phyloP scores from a whole-genome alignment of 345 rosid species.

The Durio zibethinus region DNA sequence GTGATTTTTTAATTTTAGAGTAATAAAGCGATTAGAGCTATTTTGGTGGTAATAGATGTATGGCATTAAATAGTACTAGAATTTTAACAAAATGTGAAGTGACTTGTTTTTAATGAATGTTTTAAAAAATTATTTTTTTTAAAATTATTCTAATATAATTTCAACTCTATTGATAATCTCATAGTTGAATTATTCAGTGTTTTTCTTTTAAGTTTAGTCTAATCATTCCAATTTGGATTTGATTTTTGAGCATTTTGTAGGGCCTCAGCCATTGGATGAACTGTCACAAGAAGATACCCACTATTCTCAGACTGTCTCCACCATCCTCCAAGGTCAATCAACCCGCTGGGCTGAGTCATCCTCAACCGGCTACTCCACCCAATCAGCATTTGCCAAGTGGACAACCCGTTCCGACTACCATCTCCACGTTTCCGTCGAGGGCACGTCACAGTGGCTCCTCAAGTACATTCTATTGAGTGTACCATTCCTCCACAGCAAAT shows the following conservation, averaged over 20 bases:
- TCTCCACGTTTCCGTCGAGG: conserved; percentile 34
- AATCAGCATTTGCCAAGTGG: conserved; percentile 81
- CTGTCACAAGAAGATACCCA: conserved; percentile 61
- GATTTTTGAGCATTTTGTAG: conserved; percentile 19
- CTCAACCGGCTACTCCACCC: conserved; percentile 38
- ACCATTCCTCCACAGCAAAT: conserved; percentile 65
- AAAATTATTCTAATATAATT: too few relatives aligned
- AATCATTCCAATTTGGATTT: not conserved
- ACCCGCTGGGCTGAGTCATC: conserved; percentile 48
- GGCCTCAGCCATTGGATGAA: conserved; percentile 41
- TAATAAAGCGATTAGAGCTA: too few relatives aligned
- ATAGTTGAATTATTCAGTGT: not conserved
- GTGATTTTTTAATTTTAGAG: too few relatives aligned
- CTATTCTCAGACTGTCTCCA: conserved; percentile 87
- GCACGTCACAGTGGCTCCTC: conserved; percentile 73
- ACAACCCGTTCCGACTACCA: conserved; percentile 32
- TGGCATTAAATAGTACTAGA: too few relatives aligned
- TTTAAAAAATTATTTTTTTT: too few relatives aligned
- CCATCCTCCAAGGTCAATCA: conserved; percentile 64
- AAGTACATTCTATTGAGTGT: conserved; percentile 74
- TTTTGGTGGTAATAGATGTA: too few relatives aligned
- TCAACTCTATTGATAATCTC: too few relatives aligned
- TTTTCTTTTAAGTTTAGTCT: not conserved
- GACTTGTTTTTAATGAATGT: too few relatives aligned
- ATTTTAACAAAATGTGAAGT: too few relatives aligned